Evolutionary conservation across 768 basidiomycete species (phyloP).

Genomic region (Amanita molliuscula): DNA sequence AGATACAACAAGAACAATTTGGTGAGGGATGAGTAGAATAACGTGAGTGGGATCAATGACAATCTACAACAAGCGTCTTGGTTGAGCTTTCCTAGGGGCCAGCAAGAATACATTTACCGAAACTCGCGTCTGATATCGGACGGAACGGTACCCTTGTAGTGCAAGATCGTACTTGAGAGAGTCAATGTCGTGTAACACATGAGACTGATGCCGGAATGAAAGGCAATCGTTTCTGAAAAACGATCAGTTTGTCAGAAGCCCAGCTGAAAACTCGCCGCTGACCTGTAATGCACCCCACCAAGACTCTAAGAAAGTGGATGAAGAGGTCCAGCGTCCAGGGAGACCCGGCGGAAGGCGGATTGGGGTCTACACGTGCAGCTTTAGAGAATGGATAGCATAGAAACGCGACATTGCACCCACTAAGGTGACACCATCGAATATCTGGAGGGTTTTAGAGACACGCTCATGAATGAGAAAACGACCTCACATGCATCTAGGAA

Average conservation of each 20-base stretch:
- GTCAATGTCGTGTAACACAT: slow-evolving; percentile 45
- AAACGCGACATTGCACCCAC: slow-evolving; percentile 22
- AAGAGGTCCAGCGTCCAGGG: slow-evolving; percentile 46
- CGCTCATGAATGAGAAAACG: slow-evolving; percentile 2
- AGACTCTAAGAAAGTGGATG: slow-evolving; percentile 41
- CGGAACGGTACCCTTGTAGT: slow-evolving; percentile 9
- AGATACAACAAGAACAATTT: slow-evolving; percentile 79
- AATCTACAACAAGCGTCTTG: slow-evolving; percentile 29
- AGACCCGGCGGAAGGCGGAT: slow-evolving; percentile 23
- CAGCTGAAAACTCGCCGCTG: slow-evolving; percentile 4
- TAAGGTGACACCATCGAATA: slow-evolving; percentile 69
- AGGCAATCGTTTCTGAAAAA: slow-evolving; percentile 62
- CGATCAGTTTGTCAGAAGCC: not conserved
- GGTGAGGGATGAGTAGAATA: slow-evolving; percentile 77
- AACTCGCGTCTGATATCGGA: slow-evolving; percentile 58
- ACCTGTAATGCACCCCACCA: slow-evolving; percentile 61
- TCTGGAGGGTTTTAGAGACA: slow-evolving; percentile 28
- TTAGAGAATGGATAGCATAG: not conserved
- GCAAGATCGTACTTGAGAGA: slow-evolving; percentile 23
- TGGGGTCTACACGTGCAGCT: slow-evolving; percentile 23
- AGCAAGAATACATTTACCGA: slow-evolving; percentile 24
- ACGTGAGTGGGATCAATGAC: slow-evolving; percentile 65
- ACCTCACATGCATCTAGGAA: slow-evolving; percentile 64
- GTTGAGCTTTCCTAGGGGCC: not conserved
- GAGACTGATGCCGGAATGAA: slow-evolving; percentile 56